phyloP scores from a whole-genome alignment of 106 monocot genomes.

The Phalaenopsis equestris region DNA sequence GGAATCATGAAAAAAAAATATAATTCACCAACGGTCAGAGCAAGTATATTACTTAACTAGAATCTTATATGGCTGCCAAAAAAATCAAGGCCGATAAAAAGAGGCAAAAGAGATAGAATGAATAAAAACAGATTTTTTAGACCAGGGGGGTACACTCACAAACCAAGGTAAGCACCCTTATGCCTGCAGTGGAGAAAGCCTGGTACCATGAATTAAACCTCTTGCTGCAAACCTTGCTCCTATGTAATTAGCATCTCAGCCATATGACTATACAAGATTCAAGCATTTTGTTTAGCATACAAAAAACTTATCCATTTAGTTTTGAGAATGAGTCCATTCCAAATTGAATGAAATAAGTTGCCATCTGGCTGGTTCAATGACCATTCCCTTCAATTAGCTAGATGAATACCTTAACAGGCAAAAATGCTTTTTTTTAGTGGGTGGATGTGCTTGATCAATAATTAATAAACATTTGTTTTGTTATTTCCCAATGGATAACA shows the following conservation, averaged over 20 bases:
- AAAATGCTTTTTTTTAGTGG: too few species aligned
- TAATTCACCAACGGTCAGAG: too few species aligned
- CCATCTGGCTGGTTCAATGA: background rate
- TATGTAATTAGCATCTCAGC: background rate
- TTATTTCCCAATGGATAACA: background rate
- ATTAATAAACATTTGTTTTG: background rate
- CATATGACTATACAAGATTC: background rate
- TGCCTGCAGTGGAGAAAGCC: background rate
- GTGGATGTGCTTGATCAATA: too few species aligned
- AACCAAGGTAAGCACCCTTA: background rate
- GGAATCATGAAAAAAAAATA: too few species aligned
- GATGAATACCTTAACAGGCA: background rate
- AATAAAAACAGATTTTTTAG: too few species aligned
- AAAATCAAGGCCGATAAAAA: background rate
- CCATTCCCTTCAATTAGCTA: background rate
- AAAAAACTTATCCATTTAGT: background rate
- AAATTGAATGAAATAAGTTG: background rate
- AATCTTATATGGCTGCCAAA: background rate
- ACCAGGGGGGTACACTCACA: too few species aligned
- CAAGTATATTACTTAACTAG: too few species aligned
- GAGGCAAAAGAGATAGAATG: background rate
- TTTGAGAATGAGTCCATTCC: background rate
- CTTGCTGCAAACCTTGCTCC: background rate
- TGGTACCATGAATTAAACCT: background rate
- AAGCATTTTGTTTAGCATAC: background rate